Conservation (phyloP, 2,329 filamentous ascomycete genomes). For the Seiridium unicorne region DNA sequence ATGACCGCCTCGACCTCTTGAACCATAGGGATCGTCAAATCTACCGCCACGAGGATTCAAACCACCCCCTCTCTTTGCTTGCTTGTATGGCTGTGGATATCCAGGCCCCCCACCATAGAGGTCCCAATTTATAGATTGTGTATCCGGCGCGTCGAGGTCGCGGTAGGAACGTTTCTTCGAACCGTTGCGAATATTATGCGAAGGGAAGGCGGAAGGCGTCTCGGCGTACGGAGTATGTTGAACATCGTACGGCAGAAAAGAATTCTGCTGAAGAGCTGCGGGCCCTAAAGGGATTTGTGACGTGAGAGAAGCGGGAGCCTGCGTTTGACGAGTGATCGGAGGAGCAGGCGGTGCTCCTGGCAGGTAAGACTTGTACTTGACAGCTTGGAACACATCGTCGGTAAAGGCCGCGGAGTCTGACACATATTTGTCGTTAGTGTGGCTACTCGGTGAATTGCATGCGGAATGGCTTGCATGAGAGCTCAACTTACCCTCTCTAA, state of each 20-base stretch:
- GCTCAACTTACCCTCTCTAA: constrained; percentile 57
- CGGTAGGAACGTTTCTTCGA: constrained; percentile 55
- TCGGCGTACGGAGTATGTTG: constrained; percentile 12
- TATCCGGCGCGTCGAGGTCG: constrained; percentile 46
- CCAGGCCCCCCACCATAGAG: constrained; percentile 19
- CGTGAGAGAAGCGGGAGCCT: background rate
- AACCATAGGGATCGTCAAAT: constrained; percentile 28
- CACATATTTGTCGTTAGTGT: background rate
- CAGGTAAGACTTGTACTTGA: constrained; percentile 61
- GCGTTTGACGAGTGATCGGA: constrained; percentile 18
- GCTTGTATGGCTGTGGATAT: constrained; percentile 49
- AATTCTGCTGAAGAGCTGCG: constrained; percentile 5
- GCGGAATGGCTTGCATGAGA: background rate
- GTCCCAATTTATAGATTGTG: constrained; percentile 22
- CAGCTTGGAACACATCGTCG: constrained; percentile 66
- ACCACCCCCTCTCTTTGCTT: constrained; percentile 52
- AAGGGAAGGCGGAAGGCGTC: constrained; percentile 6
- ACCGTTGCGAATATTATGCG: constrained; percentile 14
- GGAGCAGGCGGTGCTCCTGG: constrained; percentile 50
- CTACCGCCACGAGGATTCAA: constrained; percentile 32
- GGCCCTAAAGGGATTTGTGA: constrained; percentile 4
- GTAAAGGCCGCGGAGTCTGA: constrained; percentile 63
- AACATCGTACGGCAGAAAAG: background rate
- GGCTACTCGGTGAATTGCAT: background rate
- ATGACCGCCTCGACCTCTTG: constrained; percentile 21